Conservation (phyloP, 2,329 filamentous ascomycete genomes). For the Byssochlamys sp. region DNA sequence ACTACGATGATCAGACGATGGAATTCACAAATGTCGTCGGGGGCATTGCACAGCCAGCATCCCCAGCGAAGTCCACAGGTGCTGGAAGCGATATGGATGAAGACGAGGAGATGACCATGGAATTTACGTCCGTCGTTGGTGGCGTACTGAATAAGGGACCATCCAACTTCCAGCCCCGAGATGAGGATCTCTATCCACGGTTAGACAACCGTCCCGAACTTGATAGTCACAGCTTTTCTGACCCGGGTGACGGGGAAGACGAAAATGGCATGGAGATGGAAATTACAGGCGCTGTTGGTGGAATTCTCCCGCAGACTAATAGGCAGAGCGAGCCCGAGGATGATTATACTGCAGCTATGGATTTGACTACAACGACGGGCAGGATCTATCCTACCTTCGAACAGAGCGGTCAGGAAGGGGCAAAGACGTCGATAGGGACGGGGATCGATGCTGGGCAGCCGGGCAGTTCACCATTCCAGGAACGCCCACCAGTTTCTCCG, state of each 20-base stretch:
- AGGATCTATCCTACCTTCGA: constrained; percentile 45
- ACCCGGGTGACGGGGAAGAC: constrained; percentile 18
- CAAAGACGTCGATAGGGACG: constrained; percentile 51
- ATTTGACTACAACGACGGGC: constrained; percentile 57
- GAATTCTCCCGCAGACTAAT: constrained; percentile 32
- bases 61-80: constrained; percentile 18
- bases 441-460: constrained; percentile 44
- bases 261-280: constrained; percentile 47
- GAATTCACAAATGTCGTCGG: constrained; percentile 38
- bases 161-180: constrained; percentile 3
- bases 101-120: constrained; percentile 41
- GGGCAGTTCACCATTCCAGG: constrained; percentile 39
- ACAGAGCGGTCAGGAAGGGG: constrained; percentile 37
- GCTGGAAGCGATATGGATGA: constrained; percentile 24
- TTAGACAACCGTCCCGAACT: constrained; percentile 8
- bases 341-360: constrained; percentile 52
- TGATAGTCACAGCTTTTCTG: constrained; percentile 14
- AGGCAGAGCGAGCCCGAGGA: constrained; percentile 30
- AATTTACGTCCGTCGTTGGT: constrained; percentile 38
- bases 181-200: constrained; percentile 8
- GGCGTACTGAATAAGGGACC: constrained; percentile 27
- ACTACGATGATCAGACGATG: constrained; percentile 40
- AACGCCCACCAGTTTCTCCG: constrained; percentile 24
- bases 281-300: constrained; percentile 43
- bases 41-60: constrained; percentile 24